Evolutionary conservation across 352 stramenopile genomes (phyloP), one percentile per base, ranked within the genome.

Genomic region (Phytophthora pini): DNA sequence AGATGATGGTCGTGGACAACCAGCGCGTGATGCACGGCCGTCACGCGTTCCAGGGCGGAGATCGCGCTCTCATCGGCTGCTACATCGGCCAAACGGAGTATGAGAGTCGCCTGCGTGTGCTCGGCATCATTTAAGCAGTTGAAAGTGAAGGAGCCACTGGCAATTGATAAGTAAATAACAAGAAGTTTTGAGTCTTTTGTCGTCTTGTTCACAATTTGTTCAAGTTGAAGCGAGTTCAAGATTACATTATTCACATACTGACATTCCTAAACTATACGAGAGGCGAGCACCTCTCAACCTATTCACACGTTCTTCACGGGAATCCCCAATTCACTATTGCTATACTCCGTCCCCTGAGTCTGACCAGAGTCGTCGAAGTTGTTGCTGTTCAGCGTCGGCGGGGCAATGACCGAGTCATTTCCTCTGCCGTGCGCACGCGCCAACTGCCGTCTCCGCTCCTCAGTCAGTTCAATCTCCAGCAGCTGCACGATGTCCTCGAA

Each of bases 1-100:
- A 94, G 26, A 95, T 95, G 85, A 81, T 95, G 39, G 58, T 96
- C 13, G 84, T 96, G 12, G 87, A 96, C 69, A 97, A 97, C 72
- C 86, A 95, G 41, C 86, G 89, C 27, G 87, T 97, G 39, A 81
- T 94, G 74, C 89, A 96, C 57, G 88, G 82, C 8, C 88, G 88
- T 29, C 67, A 90, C 39, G 87, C 87, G 12, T 97, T 97, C 59
- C 61, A 84, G 7, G 87, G 88, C 32, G 81, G 84, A 36, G 83
- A 92, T 9, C 82, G 89, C 26, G 86, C 86, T 32, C 76, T 97
- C 32, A 88, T 97, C 53, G 89, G 89, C 15, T 95, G 89, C 69
- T 97, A 97, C 80, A 95, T 97, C 54, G 87, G 88, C 26, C 83
- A 79, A 46, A 93, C 73, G 48, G 87, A 95, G 66, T 97, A 93